Evolutionary conservation across 2,329 filamentous ascomycete species (phyloP).

Genomic region (Colletotrichum cuscutae): DNA sequence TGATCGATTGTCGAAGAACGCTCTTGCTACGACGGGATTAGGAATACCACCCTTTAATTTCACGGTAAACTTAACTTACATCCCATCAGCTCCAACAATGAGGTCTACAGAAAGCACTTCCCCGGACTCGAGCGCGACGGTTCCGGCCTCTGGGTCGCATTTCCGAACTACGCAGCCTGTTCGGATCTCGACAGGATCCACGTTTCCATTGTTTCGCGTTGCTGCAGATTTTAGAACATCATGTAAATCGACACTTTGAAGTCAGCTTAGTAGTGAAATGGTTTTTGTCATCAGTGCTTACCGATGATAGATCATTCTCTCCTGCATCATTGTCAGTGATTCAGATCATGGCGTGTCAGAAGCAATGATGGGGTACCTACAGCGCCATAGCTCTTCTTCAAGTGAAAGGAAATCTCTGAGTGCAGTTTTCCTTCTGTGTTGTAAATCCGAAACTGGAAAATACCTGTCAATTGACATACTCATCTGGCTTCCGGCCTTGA

Average conservation of each 20-base stretch:
- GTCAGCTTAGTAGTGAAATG: not conserved
- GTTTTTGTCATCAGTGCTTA: slow-evolving; percentile 1
- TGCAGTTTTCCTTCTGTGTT: slow-evolving; percentile 36
- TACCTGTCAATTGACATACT: not conserved
- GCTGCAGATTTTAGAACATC: slow-evolving; percentile 42
- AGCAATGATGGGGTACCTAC: not conserved
- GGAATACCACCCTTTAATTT: not conserved
- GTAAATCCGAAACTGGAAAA: slow-evolving; percentile 44
- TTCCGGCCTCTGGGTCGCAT: slow-evolving; percentile 52
- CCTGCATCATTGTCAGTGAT: slow-evolving; percentile 8
- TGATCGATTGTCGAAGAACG: slow-evolving; percentile 33
- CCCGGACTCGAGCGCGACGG: slow-evolving; percentile 46
- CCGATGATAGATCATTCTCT: slow-evolving; percentile 52
- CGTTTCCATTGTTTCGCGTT: slow-evolving; percentile 35
- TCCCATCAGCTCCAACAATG: slow-evolving; percentile 50
- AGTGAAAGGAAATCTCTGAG: slow-evolving; percentile 44
- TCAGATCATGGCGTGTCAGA: too few relatives aligned
- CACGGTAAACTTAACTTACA: slow-evolving; percentile 28
- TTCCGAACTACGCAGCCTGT: slow-evolving; percentile 42
- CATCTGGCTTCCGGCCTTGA: too few relatives aligned
- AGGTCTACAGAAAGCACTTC: slow-evolving; percentile 43
- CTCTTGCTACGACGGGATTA: not conserved
- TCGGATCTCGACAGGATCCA: slow-evolving; percentile 40
- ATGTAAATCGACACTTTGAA: slow-evolving; percentile 45
- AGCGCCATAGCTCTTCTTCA: slow-evolving; percentile 46